Conservation (phyloP, 495 filamentous ascomycete genomes). For the Aspergillus baeticus region DNA sequence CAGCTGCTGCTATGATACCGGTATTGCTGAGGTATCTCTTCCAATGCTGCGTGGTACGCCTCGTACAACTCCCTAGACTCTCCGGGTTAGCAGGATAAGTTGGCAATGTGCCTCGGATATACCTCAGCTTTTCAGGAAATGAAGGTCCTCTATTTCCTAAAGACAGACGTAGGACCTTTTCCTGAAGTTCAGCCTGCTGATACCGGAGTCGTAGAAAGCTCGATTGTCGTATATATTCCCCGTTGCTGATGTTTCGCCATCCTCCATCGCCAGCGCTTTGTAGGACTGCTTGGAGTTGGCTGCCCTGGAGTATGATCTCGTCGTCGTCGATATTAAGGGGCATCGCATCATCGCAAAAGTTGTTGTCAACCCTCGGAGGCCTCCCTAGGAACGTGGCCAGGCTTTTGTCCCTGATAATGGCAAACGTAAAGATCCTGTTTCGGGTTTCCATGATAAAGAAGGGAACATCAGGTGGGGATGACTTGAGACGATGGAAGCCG, state of each 20-base stretch:
- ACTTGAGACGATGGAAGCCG: not conserved
- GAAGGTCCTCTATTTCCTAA: not conserved
- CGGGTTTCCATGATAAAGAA: slow-evolving; percentile 9
- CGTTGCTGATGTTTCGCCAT: not conserved
- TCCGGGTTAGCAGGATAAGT: no score
- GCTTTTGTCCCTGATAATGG: slow-evolving; percentile 1
- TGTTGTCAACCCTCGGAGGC: not conserved
- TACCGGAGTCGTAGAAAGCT: slow-evolving; percentile 4
- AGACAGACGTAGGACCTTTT: not conserved
- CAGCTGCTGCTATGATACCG: not conserved
- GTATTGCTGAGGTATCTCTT: not conserved
- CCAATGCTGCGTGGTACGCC: not conserved
- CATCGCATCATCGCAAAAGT: not conserved
- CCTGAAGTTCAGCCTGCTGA: not conserved
- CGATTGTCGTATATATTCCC: not conserved
- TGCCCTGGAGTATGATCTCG: not conserved
- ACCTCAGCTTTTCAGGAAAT: not conserved
- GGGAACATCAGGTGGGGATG: not conserved
- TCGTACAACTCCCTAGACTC: not conserved
- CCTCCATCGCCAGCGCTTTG: not conserved
- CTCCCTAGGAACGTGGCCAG: slow-evolving; percentile 3
- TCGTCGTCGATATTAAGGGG: slow-evolving; percentile 1
- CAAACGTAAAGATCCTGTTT: slow-evolving; percentile 2
- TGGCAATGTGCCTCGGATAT: no score
- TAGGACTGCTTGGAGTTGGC: not conserved